Percentiles rank a stretch among this genome's conserved stretches.
Conservation (phyloP, 2,329 filamentous ascomycete genomes). For the Hymenoscyphus repandus region DNA sequence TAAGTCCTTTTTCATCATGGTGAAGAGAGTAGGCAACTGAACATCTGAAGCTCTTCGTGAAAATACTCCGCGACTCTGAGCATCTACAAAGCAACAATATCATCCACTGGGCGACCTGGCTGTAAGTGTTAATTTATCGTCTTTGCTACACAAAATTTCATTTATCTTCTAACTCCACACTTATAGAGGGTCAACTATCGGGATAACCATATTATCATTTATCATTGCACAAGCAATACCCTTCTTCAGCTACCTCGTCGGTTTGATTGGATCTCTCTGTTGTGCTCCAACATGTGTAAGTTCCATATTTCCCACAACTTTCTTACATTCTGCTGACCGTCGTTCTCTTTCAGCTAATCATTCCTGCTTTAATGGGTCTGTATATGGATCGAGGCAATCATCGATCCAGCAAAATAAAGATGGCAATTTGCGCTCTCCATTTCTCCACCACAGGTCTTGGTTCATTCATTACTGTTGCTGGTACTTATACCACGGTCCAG, state of each 20-base stretch:
- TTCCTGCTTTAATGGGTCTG: not conserved
- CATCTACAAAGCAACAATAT: not conserved
- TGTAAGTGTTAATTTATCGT: not conserved
- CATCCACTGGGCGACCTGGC: conserved; percentile 1
- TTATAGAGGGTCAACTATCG: not conserved
- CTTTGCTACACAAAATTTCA: too few species aligned
- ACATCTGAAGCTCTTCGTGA: not conserved
- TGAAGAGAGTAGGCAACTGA: not conserved
- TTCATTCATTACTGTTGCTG: not conserved
- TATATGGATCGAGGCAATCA: not conserved
- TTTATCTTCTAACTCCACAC: too few species aligned
- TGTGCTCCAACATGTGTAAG: not conserved
- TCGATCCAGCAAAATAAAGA: not conserved
- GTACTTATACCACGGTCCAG: not conserved
- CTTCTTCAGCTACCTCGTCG: not conserved
- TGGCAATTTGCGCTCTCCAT: not conserved
- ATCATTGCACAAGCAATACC: not conserved
- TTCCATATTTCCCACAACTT: not conserved
- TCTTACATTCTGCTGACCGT: too few species aligned
- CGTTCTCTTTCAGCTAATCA: not conserved
- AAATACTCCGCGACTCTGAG: not conserved
- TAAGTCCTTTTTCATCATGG: not conserved
- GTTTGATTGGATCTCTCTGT: not conserved
- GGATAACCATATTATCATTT: not conserved
- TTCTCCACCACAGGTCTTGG: not conserved